Evolutionary conservation across 441 rosid genomes (phyloP).

Genomic region (Mallotus repandus): DNA sequence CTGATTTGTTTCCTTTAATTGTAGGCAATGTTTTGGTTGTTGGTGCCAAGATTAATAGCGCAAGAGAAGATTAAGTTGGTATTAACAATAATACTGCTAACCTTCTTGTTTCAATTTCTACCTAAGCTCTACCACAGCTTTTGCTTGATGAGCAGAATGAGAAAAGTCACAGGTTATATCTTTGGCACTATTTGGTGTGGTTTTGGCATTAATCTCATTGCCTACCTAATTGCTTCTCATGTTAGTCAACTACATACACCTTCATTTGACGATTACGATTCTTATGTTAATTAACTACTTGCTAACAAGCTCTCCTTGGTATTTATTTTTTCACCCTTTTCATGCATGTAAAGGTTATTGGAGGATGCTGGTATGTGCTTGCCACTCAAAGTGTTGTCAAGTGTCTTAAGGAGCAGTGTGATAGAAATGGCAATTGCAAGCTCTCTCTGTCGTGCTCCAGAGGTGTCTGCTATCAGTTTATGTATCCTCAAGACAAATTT

Average conservation of each 20-base stretch:
- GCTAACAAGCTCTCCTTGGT: too few relatives aligned
- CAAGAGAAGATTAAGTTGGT: slow-evolving; percentile 46
- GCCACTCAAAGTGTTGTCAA: slow-evolving; percentile 60
- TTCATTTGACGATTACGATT: neutral
- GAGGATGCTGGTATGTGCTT: slow-evolving; percentile 87
- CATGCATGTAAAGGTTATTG: slow-evolving; percentile 44
- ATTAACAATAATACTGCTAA: slow-evolving; percentile 46
- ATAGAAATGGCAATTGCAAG: slow-evolving; percentile 36
- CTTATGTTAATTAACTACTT: neutral
- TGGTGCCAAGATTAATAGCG: slow-evolving; percentile 51
- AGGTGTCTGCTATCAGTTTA: slow-evolving; percentile 40
- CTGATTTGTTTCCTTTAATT: neutral
- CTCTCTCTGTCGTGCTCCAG: slow-evolving; percentile 45
- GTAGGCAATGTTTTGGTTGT: slow-evolving; percentile 71
- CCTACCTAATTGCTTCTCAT: slow-evolving; percentile 73
- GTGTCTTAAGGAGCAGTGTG: slow-evolving; percentile 56
- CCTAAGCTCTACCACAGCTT: slow-evolving; percentile 73
- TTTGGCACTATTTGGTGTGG: slow-evolving; percentile 89
- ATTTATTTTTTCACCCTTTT: neutral
- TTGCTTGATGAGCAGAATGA: slow-evolving; percentile 61
- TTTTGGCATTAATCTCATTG: slow-evolving; percentile 65
- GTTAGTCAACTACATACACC: slow-evolving; percentile 31
- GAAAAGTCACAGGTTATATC: slow-evolving; percentile 74
- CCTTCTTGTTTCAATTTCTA: slow-evolving; percentile 65
- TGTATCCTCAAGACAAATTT: slow-evolving; percentile 30